Evolutionary conservation across 2,329 filamentous ascomycete species (phyloP).

Genomic region (Shiraia sp.): DNA sequence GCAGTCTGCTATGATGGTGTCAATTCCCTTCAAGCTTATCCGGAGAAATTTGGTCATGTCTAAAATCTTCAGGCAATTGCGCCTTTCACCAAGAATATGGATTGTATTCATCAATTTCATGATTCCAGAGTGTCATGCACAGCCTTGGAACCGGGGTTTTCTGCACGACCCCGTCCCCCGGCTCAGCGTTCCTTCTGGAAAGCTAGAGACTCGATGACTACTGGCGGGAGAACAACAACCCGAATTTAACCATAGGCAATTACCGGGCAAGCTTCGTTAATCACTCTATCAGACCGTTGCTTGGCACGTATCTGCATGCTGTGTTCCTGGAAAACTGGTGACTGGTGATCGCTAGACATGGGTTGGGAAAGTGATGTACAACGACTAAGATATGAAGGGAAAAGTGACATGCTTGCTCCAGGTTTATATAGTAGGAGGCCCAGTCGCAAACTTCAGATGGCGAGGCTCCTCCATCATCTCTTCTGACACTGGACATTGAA

Average conservation of each 20-base stretch:
- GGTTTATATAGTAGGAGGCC: conserved; percentile 13
- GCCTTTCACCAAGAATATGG: conserved; percentile 2
- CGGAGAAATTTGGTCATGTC: conserved; percentile 32
- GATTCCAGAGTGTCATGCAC: background rate
- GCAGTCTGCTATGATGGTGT: background rate
- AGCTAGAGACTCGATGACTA: conserved; percentile 7
- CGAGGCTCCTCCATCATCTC: conserved; percentile 13
- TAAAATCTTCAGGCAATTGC: background rate
- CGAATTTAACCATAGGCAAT: conserved; percentile 38
- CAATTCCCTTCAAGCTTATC: background rate
- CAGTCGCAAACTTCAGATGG: conserved; percentile 10
- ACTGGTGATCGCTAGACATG: conserved; percentile 5
- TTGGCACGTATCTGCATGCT: conserved; percentile 9
- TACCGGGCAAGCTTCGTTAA: conserved; percentile 24
- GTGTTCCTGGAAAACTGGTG: conserved; percentile 8
- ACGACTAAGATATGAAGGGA: conserved; percentile 24
- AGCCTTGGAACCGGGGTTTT: conserved; percentile 1
- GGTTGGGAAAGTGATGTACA: conserved; percentile 6
- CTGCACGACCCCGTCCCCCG: conserved; percentile 3
- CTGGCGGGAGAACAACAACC: conserved; percentile 6
- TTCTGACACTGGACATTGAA: conserved; percentile 8
- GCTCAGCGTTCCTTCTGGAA: conserved; percentile 26
- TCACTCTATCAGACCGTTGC: conserved; percentile 25
- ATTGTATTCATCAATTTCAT: conserved; percentile 7
- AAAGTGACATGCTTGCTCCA: conserved; percentile 7